A percentile compares a stretch with the other conserved stretches of the same genome.
Conservation (phyloP, 1,284 basidiomycete species). For the Stereum hirsutum region DNA sequence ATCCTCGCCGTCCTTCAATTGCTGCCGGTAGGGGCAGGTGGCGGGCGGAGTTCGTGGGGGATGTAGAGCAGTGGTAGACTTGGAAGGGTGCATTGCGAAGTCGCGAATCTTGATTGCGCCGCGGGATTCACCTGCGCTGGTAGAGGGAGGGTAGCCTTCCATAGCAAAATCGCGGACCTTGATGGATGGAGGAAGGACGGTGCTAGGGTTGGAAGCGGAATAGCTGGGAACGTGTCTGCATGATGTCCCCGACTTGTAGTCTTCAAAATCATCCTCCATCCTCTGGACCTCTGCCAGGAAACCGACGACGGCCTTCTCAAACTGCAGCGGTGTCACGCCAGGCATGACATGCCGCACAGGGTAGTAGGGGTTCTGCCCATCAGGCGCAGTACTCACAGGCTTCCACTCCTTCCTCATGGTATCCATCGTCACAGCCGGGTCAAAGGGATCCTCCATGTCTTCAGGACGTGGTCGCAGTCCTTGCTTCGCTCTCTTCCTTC, state of each 20-base stretch:
- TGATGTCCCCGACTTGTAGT: constrained; percentile 2
- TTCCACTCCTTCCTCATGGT: constrained; percentile 26
- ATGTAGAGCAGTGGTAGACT: too few relatives aligned
- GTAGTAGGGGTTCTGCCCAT: too few relatives aligned
- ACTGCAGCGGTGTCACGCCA: constrained; percentile 20
- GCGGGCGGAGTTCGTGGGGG: too few relatives aligned
- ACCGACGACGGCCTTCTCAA: constrained; percentile 13
- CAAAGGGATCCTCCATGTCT: constrained; percentile 17
- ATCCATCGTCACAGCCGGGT: constrained; percentile 20
- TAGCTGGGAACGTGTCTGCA: too few relatives aligned
- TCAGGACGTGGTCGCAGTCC: too few relatives aligned
- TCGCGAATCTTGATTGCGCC: too few relatives aligned
- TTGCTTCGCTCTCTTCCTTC: constrained; percentile 2
- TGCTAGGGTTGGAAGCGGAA: constrained; percentile 4
- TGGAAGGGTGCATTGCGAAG: too few relatives aligned
- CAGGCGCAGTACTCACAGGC: constrained; percentile 19
- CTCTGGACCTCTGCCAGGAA: neutral
- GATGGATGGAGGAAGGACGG: constrained; percentile 8
- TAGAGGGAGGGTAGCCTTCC: too few relatives aligned
- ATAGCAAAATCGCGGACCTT: constrained; percentile 19
- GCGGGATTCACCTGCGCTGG: too few relatives aligned
- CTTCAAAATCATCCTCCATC: neutral
- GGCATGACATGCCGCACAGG: constrained; percentile 30
- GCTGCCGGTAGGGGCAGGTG: too few relatives aligned
- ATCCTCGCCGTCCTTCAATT: too few relatives aligned